Evolutionary conservation across 2,329 filamentous ascomycete genomes (phyloP).

Genomic region (Cercospora sp.): DNA sequence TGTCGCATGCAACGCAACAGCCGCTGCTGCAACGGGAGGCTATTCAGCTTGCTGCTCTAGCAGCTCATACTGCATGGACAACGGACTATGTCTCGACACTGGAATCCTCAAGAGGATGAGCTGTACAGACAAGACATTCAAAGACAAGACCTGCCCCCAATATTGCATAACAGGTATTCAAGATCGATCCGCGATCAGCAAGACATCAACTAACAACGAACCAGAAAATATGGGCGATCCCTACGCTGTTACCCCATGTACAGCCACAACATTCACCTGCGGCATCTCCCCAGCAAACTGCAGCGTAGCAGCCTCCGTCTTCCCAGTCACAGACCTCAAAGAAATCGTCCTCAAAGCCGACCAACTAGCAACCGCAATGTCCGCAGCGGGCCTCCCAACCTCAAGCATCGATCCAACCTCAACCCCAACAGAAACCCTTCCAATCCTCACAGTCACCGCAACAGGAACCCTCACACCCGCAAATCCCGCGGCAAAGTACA

Average conservation of each 20-base stretch:
- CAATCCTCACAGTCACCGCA: slow-evolving; percentile 11
- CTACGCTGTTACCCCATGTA: slow-evolving; percentile 15
- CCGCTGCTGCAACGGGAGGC: slow-evolving; percentile 4
- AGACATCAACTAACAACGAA: not conserved
- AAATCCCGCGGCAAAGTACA: not conserved
- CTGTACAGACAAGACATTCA: slow-evolving; percentile 24
- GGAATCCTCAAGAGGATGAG: slow-evolving; percentile 22
- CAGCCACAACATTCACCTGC: slow-evolving; percentile 18
- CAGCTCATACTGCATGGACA: slow-evolving; percentile 24
- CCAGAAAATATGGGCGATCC: slow-evolving; percentile 18
- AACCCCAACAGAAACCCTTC: slow-evolving; percentile 7
- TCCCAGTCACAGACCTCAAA: slow-evolving; percentile 10
- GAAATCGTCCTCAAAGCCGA: slow-evolving; percentile 9
- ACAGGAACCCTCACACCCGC: slow-evolving; percentile 7
- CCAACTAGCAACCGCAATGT: slow-evolving; percentile 13
- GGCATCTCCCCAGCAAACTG: slow-evolving; percentile 18
- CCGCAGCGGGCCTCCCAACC: slow-evolving; percentile 6
- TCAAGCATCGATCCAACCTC: not conserved
- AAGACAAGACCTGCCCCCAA: slow-evolving; percentile 16
- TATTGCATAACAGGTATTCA: slow-evolving; percentile 24
- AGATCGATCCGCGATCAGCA: not conserved
- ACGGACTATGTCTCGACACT: slow-evolving; percentile 23
- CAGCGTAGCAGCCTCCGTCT: slow-evolving; percentile 7
- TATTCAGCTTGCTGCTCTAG: slow-evolving; percentile 23
- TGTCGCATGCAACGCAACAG: slow-evolving; percentile 22